phyloP scores from a whole-genome alignment of 805 yeast species.

The Starmerella stigmatis region DNA sequence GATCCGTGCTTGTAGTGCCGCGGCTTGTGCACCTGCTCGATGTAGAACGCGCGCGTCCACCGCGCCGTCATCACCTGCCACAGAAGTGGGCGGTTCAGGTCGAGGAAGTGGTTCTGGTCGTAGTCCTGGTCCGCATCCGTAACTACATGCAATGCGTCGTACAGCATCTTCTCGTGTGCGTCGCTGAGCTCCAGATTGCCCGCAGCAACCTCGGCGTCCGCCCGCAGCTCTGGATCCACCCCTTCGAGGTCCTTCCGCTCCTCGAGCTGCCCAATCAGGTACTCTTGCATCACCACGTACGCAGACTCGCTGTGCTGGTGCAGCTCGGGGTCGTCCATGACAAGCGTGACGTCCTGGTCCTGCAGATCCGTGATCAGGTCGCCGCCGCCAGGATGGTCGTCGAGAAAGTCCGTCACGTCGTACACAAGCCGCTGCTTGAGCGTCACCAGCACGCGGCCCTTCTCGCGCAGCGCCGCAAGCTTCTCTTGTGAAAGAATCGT shows the following conservation, averaged over 20 bases:
- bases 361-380: constrained; percentile 40
- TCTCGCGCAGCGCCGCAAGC: constrained; percentile 16
- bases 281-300: constrained; percentile 74
- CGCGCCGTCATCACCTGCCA: constrained; percentile 66
- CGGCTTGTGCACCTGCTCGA: constrained; percentile 95
- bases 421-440: constrained; percentile 70
- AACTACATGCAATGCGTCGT: constrained; percentile 46
- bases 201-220: constrained; percentile 55
- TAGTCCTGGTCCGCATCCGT: constrained; percentile 70
- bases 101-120: constrained; percentile 72
- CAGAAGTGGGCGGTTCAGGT: constrained; percentile 69
- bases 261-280: constrained; percentile 47
- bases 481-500: constrained; percentile 10
- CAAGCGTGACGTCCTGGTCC: constrained; percentile 44
- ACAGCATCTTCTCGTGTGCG: constrained; percentile 18
- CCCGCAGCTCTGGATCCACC: constrained; percentile 34
- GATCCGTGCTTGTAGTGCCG: constrained; percentile 96
- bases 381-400: constrained; percentile 64
- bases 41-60: constrained; percentile 78
- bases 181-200: constrained; percentile 20
- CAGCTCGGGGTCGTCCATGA: constrained; percentile 59
- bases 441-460: constrained; percentile 52
- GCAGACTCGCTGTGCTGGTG: constrained; percentile 82
- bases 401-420: constrained; percentile 63
- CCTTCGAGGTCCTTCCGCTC: constrained; percentile 36